phyloP scores from a whole-genome alignment of 257 asterid genomes.

The Rehmannia glutinosa region DNA sequence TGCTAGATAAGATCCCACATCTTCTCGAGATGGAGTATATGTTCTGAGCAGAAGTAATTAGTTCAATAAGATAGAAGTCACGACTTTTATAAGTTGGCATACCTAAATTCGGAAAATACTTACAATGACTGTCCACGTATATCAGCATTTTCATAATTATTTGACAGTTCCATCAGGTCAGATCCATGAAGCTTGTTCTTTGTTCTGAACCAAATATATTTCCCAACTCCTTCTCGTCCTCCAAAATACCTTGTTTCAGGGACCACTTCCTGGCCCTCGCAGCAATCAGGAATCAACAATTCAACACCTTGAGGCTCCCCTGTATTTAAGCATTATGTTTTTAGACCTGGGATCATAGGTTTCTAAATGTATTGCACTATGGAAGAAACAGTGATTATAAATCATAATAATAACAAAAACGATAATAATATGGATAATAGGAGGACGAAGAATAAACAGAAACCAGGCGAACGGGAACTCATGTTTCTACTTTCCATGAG shows the following conservation, averaged over 20 bases:
- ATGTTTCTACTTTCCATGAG: not conserved
- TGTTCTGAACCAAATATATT: constrained; percentile 79
- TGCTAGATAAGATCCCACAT: constrained; percentile 80
- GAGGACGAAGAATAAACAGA: not conserved
- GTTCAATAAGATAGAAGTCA: not conserved
- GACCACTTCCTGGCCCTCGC: constrained; percentile 76
- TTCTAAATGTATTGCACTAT: not conserved
- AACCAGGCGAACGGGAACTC: constrained; percentile 3
- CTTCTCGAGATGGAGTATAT: constrained; percentile 72
- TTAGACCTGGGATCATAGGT: constrained; percentile 17
- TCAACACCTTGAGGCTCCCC: constrained; percentile 82
- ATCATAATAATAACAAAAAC: not conserved
- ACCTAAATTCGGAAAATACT: constrained; percentile 28
- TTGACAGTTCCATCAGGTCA: constrained; percentile 49
- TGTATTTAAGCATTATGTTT: constrained; percentile 25
- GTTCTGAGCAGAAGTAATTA: constrained; percentile 43
- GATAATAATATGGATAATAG: not conserved
- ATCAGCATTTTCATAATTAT: constrained; percentile 43
- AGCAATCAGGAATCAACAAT: constrained; percentile 71
- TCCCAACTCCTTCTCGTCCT: constrained; percentile 84
- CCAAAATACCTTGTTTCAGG: constrained; percentile 75
- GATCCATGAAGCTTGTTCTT: constrained; percentile 59
- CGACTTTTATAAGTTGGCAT: not conserved
- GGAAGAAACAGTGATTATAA: constrained; percentile 6
- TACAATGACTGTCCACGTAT: constrained; percentile 55